Evolutionary conservation across 108 stramenopile species (phyloP).

Genomic region (Nitzschia sp.): DNA sequence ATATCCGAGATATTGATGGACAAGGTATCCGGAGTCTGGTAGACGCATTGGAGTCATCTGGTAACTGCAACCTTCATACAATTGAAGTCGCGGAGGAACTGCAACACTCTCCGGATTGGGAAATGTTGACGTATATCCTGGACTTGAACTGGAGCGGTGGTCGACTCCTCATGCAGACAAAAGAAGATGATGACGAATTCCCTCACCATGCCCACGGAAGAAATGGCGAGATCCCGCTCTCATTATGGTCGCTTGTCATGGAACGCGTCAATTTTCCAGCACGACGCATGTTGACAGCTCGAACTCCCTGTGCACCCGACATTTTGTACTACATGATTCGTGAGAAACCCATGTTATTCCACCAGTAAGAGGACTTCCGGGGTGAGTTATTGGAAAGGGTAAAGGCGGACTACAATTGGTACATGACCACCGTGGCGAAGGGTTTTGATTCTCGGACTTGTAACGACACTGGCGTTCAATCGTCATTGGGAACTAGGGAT

Average conservation of each 20-base stretch:
- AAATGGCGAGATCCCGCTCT: not conserved
- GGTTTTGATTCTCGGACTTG: too few species aligned
- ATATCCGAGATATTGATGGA: not conserved
- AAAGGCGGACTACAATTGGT: too few species aligned
- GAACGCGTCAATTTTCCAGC: not conserved
- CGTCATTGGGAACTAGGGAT: too few species aligned
- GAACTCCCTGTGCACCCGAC: not conserved
- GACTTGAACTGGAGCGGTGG: constrained; percentile 16
- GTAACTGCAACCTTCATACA: not conserved
- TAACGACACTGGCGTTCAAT: too few species aligned
- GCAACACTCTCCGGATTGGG: not conserved
- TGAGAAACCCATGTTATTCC: too few species aligned
- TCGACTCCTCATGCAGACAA: not conserved
- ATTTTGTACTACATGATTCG: not conserved
- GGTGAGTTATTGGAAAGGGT: too few species aligned
- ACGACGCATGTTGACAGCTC: not conserved
- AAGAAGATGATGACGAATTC: too few species aligned
- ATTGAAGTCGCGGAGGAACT: not conserved
- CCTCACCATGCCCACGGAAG: not conserved
- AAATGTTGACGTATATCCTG: not conserved
- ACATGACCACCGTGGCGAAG: too few species aligned
- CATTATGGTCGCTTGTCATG: constrained; percentile 7
- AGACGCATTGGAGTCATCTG: not conserved
- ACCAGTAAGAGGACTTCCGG: too few species aligned
- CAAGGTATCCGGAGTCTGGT: not conserved